Evolutionary conservation across 345 rosid genomes (phyloP).

Genomic region (Nephelium lappaceum): DNA sequence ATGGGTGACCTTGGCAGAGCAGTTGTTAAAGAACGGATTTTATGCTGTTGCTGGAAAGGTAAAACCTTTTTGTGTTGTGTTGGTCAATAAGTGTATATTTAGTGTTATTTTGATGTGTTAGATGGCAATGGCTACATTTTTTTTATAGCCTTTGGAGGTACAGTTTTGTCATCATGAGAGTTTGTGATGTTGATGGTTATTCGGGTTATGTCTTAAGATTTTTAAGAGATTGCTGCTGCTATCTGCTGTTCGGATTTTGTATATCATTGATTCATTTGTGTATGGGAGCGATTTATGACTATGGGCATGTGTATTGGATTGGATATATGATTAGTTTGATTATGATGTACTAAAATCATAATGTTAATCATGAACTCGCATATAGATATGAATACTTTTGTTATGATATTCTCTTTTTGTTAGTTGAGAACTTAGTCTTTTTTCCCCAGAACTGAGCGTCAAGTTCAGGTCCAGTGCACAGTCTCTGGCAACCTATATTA

Average conservation of each 20-base stretch:
- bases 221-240: background rate
- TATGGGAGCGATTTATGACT: background rate
- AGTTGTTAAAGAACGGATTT: slow-evolving; percentile 58
- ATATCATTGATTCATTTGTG: background rate
- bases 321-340: background rate
- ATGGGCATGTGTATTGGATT: background rate
- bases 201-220: background rate
- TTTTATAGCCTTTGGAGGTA: background rate
- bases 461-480: slow-evolving; percentile 1
- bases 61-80: background rate
- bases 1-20: slow-evolving; percentile 70
- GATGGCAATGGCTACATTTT: background rate
- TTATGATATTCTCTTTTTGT: background rate
- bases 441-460: background rate
- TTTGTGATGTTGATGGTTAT: background rate
- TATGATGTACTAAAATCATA: background rate
- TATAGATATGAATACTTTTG: background rate
- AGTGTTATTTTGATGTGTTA: background rate
- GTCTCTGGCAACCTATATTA: slow-evolving; percentile 2
- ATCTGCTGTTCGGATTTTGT: background rate
- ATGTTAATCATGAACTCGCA: background rate
- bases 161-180: background rate
- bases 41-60: slow-evolving; percentile 61
- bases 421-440: background rate
- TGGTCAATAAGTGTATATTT: background rate